Percentiles rank a stretch among this genome's conserved stretches.
Conservation (phyloP, 176 grass and related monocot species). For the Ensete glaucum region DNA sequence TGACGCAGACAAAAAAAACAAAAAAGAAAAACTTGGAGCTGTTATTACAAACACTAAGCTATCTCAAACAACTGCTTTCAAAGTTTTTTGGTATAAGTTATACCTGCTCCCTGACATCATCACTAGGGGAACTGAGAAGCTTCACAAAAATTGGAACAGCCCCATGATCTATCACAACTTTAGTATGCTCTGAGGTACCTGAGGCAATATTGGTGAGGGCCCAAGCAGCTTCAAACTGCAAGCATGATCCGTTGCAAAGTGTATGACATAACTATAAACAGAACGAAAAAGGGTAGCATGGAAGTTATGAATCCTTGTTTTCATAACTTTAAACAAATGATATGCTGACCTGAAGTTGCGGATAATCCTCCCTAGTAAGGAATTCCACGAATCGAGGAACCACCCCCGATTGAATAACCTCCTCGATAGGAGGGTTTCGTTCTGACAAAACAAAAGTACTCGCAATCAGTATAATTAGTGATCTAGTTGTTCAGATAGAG, state of each 20-base stretch:
- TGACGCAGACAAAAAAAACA: too few species aligned
- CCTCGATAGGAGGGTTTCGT: conserved; percentile 78
- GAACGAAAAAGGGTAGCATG: too few species aligned
- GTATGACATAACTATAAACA: too few species aligned
- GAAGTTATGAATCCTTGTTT: too few species aligned
- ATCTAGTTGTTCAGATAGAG: conserved; percentile 6
- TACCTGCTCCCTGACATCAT: conserved; percentile 96
- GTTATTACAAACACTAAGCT: too few species aligned
- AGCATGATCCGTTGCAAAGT: too few species aligned
- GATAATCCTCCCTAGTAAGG: too few species aligned
- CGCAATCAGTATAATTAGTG: background rate
- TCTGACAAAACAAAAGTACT: conserved; percentile 26
- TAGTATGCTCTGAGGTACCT: conserved; percentile 84
- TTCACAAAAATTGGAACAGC: conserved; percentile 91
- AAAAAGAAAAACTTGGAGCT: too few species aligned
- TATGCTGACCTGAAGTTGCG: background rate
- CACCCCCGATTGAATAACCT: too few species aligned
- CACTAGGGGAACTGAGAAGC: conserved; percentile 69
- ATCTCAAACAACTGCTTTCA: background rate
- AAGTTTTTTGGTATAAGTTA: conserved; percentile 3
- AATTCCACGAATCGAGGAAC: too few species aligned
- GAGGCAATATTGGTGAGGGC: conserved; percentile 94
- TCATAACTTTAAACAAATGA: background rate
- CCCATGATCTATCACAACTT: conserved; percentile 92
- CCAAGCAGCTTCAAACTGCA: conserved; percentile 87